These are phyloP conservation scores for Batkoa obscura DNA, from an alignment of 371 early-diverging fungal species.

Conservation along the genomic window DNA sequence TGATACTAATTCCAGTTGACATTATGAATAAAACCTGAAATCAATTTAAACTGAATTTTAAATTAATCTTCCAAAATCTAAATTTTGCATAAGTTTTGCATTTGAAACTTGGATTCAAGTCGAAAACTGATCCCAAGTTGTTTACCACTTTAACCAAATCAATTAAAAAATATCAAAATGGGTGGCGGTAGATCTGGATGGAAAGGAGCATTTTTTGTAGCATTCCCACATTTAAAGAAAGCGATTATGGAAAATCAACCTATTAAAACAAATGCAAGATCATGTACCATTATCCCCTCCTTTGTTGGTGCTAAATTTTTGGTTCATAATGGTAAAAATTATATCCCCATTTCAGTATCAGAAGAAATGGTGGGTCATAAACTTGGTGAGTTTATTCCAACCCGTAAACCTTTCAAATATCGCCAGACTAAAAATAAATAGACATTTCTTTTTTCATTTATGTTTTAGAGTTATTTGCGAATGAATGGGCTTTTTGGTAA, in stretches of 20 bases:
- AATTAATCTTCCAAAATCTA: too few relatives aligned
- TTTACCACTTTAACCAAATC: too few relatives aligned
- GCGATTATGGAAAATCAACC: slow-evolving; percentile 21
- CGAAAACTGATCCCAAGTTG: too few relatives aligned
- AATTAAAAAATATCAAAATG: too few relatives aligned
- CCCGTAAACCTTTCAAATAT: slow-evolving; percentile 75
- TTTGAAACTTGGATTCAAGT: too few relatives aligned
- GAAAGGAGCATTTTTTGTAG: slow-evolving; percentile 87
- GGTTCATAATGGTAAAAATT: slow-evolving; percentile 89
- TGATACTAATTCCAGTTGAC: slow-evolving; percentile 53
- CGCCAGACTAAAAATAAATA: slow-evolving; percentile 73
- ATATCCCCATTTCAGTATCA: slow-evolving; percentile 62
- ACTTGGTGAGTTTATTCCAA: slow-evolving; percentile 85
- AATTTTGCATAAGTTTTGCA: too few relatives aligned
- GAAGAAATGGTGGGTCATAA: slow-evolving; percentile 96
- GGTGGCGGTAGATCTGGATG: slow-evolving; percentile 64
- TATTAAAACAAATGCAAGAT: slow-evolving; percentile 58
- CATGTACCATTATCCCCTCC: slow-evolving; percentile 79
- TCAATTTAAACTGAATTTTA: too few relatives aligned
- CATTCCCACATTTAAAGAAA: slow-evolving; percentile 37
- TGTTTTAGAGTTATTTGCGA: too few relatives aligned
- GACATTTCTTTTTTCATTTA: too few relatives aligned
- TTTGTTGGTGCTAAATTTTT: slow-evolving; percentile 81
- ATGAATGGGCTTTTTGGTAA: too few relatives aligned
- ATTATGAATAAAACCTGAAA: too few relatives aligned